Evolutionary conservation across 176 grass and related monocot species (phyloP).

Genomic region (Aegilops longissima): DNA sequence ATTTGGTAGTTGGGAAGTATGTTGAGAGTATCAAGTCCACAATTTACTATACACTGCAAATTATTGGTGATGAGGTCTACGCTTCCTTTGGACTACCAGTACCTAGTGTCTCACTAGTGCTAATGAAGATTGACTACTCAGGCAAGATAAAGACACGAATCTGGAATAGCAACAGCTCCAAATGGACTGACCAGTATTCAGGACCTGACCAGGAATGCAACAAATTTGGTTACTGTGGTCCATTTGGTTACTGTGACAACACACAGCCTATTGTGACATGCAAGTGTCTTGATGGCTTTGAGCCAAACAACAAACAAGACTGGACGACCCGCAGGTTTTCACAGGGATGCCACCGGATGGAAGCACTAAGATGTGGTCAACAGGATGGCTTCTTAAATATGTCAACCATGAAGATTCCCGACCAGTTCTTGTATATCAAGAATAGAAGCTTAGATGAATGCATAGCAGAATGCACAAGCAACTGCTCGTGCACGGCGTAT

Average conservation of each 20-base stretch:
- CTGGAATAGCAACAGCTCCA: constrained; percentile 1
- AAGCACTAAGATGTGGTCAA: constrained; percentile 18
- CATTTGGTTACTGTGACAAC: constrained; percentile 42
- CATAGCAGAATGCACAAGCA: constrained; percentile 30
- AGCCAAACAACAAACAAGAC: constrained; percentile 22
- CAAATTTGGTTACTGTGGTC: constrained; percentile 32
- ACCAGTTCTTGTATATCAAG: constrained; percentile 4
- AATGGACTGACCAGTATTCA: not conserved
- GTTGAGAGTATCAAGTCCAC: not conserved
- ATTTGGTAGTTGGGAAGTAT: not conserved
- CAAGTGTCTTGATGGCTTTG: constrained; percentile 43
- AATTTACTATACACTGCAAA: not conserved
- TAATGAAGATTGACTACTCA: constrained; percentile 21
- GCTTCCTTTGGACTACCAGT: not conserved
- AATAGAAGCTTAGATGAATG: constrained; percentile 29
- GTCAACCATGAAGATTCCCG: constrained; percentile 35
- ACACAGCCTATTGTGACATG: constrained; percentile 26
- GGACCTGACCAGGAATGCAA: constrained; percentile 39
- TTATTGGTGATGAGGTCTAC: not conserved
- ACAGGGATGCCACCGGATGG: constrained; percentile 35
- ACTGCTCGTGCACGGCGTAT: constrained; percentile 56
- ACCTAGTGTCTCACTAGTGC: not conserved
- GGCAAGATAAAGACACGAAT: not conserved
- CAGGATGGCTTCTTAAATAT: constrained; percentile 22
- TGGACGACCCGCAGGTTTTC: not conserved